Percentiles rank a stretch among this genome's conserved stretches.
These are phyloP conservation scores for Bonia amplexicaulis DNA, from an alignment of 176 grass and related monocot genomes.

Conservation along the genomic window DNA sequence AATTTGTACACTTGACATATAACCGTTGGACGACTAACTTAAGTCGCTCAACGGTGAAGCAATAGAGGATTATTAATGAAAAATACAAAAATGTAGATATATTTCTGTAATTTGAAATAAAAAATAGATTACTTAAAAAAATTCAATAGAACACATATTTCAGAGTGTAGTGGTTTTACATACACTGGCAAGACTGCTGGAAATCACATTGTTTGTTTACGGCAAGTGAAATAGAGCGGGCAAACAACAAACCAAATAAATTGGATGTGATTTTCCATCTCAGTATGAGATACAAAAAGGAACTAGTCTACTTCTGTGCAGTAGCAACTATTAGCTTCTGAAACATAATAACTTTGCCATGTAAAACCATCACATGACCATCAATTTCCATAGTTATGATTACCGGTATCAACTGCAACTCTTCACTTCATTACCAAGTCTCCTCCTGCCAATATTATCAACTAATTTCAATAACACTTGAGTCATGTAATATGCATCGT, in stretches of 20 bases:
- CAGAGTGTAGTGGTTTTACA: neutral
- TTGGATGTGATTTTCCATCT: constrained; percentile 4
- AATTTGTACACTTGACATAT: no score
- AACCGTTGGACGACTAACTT: no score
- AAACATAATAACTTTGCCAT: constrained; percentile 30
- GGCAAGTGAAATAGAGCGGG: neutral
- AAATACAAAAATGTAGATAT: no score
- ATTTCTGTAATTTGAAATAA: no score
- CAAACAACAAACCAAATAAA: constrained; percentile 21
- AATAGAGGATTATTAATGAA: no score
- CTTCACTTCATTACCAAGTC: constrained; percentile 27
- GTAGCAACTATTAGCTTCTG: constrained; percentile 35
- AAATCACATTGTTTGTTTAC: neutral
- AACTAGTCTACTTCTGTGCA: constrained; percentile 38
- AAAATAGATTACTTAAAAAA: no score
- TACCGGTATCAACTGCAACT: constrained; percentile 4
- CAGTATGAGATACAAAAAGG: constrained; percentile 11
- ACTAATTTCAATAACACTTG: constrained; percentile 11
- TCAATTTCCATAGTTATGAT: constrained; percentile 10
- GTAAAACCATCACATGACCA: constrained; percentile 16
- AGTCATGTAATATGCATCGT: neutral
- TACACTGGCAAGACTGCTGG: neutral
- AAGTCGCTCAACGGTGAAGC: no score
- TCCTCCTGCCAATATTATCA: constrained; percentile 28
- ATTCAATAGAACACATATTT: neutral